Conservation (phyloP, 345 rosid species). For the Carallia brachiata region DNA sequence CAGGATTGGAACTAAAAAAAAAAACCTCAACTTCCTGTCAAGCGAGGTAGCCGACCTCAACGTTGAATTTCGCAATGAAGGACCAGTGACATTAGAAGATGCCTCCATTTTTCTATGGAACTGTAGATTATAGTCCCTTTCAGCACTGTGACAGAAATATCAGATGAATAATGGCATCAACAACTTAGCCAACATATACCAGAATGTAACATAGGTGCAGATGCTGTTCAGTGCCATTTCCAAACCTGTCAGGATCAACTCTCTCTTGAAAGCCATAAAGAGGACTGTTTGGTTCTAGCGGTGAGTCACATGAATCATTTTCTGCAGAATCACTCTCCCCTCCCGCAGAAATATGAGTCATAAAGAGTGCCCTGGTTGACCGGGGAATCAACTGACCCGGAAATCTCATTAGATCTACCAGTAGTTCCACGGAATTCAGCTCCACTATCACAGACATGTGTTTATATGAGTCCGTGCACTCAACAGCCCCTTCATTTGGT, state of each 20-base stretch:
- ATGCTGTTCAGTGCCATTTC: conserved; percentile 28
- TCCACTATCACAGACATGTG: conserved; percentile 89
- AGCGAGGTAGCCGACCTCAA: conserved; percentile 48
- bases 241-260: conserved; percentile 73
- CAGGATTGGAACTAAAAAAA: not conserved
- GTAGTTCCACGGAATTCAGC: conserved; percentile 76
- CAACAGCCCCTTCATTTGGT: conserved; percentile 85
- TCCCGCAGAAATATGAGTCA: conserved; percentile 89
- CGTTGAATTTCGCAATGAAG: conserved; percentile 68
- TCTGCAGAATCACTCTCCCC: conserved; percentile 99
- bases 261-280: conserved; percentile 70
- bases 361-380: conserved; percentile 76
- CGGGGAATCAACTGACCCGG: conserved; percentile 91
- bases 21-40: conserved; percentile 75
- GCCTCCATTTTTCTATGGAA: conserved; percentile 63
- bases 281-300: conserved; percentile 98
- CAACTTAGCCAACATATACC: not conserved
- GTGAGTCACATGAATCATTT: conserved; percentile 99
- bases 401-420: conserved; percentile 97
- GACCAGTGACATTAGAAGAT: conserved; percentile 61
- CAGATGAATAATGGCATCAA: conserved; percentile 7
- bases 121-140: conserved; percentile 69
- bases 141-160: conserved; percentile 56
- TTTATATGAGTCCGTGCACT: conserved; percentile 68
- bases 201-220: conserved; percentile 15